phyloP scores from a whole-genome alignment of 2,329 filamentous ascomycete species.

The Orbilia ellipsospora region DNA sequence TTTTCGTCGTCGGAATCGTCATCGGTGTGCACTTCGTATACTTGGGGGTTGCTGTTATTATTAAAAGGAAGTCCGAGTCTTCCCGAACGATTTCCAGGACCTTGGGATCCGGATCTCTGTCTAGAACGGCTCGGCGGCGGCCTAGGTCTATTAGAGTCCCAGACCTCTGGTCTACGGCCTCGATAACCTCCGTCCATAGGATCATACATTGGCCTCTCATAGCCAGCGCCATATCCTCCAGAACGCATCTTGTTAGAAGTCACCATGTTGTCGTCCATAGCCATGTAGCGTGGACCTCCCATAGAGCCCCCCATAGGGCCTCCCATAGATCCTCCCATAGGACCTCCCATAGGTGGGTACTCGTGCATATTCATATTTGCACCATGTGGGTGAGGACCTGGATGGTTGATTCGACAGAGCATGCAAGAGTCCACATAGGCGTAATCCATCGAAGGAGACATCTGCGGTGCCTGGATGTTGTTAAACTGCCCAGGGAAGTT shows the following conservation, averaged over 20 bases:
- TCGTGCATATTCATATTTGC: constrained; percentile 12
- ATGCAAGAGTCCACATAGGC: constrained; percentile 19
- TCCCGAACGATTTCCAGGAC: not conserved
- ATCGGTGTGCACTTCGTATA: constrained; percentile 19
- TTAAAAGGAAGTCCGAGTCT: constrained; percentile 11
- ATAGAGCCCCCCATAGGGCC: too few species aligned
- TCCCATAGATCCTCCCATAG: too few species aligned
- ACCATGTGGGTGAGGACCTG: constrained; percentile 31
- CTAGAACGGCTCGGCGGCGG: not conserved
- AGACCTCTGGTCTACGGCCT: not conserved
- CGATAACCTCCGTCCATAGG: constrained; percentile 30
- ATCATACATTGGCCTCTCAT: constrained; percentile 31
- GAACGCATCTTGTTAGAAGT: constrained; percentile 20
- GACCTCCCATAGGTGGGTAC: constrained; percentile 6
- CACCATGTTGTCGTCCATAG: constrained; percentile 24
- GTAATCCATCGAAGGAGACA: constrained; percentile 13
- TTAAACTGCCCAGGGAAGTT: constrained; percentile 20
- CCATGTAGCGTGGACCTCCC: constrained; percentile 9
- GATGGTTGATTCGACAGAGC: constrained; percentile 35
- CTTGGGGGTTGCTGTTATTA: not conserved
- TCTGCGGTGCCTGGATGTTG: not conserved
- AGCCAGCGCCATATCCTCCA: constrained; percentile 4
- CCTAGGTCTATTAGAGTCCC: constrained; percentile 4
- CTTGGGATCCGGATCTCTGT: constrained; percentile 23
- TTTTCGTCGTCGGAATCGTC: constrained; percentile 26